Base-by-base conservation (phyloP, 768 basidiomycete genomes). In the Amanita brunnescens region DNA sequence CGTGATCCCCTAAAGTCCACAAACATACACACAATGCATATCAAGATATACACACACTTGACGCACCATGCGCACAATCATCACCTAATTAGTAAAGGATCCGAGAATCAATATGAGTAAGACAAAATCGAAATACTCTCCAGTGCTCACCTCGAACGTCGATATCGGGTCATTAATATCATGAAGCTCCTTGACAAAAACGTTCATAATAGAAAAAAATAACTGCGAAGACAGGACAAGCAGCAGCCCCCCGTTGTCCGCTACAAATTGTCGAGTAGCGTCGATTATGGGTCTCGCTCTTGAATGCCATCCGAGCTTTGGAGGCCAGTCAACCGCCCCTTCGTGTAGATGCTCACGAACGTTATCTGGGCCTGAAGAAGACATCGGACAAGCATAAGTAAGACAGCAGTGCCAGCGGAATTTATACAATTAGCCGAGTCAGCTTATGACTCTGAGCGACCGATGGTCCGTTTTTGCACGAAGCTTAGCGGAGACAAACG, bases 111-210 rank as follows among this genome's bases (percentile, higher is more conserved):
- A 20, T 24, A 3, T 43, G 16, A 18, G 16, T 20, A 32, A 32
- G 14, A 5, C 38, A 20, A 8, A 18, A 2, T 18, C 10, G 6
- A 18, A 41, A 41, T 18, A 21, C 13, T 13, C 9, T 40, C 23
- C 18, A 35, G 38, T 5, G 59, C 71, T 12, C 55, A 80, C 81
- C 73, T 84, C 72, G 10, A 81, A 63, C 3, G 78, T 70, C 3
- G 78, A 74, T 10, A 83, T 76, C 1, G 81, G 83, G 9, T 75
- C 68, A 54, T 82, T 78, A 4, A 83, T 65, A 16, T 63, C 66
- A 52, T 80, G 77, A 53, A 88, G 64, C 54, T 70, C 70, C 65
- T 87, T 87, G 39, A 87, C 85, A 5, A 75, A 66, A 2, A 81
- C 67, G 46, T 80, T 80, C 73, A 84, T 82, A 24, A 75, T 61